These are phyloP conservation scores for Penicillium sumatraense DNA, from an alignment of 2,329 filamentous ascomycete species.

Conservation along the genomic window DNA sequence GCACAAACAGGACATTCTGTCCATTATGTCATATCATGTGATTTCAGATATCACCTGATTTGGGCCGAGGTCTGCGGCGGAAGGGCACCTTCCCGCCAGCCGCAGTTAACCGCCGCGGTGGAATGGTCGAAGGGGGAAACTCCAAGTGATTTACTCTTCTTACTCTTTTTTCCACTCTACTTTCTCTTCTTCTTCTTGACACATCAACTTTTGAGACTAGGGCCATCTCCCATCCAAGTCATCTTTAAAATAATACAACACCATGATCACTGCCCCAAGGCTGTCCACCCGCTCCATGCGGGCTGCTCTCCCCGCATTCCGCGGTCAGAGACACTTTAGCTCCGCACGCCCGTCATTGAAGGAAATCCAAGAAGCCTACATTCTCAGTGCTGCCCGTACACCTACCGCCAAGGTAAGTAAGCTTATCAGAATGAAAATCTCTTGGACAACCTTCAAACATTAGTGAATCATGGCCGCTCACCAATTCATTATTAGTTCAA, in stretches of 20 bases:
- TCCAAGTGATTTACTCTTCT: background rate
- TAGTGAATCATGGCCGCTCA: conserved; percentile 12
- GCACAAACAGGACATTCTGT: background rate
- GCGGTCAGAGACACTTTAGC: conserved; percentile 57
- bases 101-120: conserved; percentile 4
- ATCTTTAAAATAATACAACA: background rate
- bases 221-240: too few species aligned
- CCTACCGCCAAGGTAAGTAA: conserved; percentile 78
- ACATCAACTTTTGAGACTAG: too few species aligned
- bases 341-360: conserved; percentile 54
- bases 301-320: conserved; percentile 46
- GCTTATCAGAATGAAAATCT: background rate
- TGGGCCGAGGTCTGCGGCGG: conserved; percentile 32
- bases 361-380: conserved; percentile 90
- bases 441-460: too few species aligned
- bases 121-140: too few species aligned
- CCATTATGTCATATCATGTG: conserved; percentile 23
- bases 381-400: conserved; percentile 85
- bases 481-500: conserved; percentile 72
- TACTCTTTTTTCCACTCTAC: background rate
- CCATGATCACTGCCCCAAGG: conserved; percentile 29
- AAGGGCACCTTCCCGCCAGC: background rate
- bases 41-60: background rate
- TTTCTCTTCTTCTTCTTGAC: background rate
- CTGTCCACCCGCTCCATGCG: conserved; percentile 33